Evolutionary conservation across 495 filamentous ascomycete genomes (phyloP), one percentile per base, ranked within the genome.

Genomic region (Glonium stellatum): DNA sequence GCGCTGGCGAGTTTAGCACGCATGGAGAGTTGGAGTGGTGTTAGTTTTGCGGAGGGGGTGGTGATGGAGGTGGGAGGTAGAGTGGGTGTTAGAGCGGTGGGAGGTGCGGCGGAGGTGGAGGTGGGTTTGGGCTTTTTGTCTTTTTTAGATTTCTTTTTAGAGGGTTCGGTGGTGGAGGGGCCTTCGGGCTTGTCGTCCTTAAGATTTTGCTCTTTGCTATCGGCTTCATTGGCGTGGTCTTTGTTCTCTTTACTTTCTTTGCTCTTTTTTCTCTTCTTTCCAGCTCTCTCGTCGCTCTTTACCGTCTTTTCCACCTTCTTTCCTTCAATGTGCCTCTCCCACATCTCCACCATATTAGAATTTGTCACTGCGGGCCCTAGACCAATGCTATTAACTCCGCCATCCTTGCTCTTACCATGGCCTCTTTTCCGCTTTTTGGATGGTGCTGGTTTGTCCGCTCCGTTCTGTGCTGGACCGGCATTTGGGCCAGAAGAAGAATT

Each of bases 1-100:
- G 93, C 90, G 5, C 89, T 90, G 57, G 91, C 80, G 56, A 98
- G 84, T 74, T 97, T 97, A 61, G 88, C 83, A 57, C 87, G 87
- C 93, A 98, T 98, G 4, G 86, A 84, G 58, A 86, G 84, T 77
- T 98, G 93, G 53, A 98, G 81, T 34, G 93, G 91, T 0, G 93
- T 98, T 59, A 98, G 81, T 64, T 67, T 44, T 22, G 63, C 22
- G 21, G 58, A 12, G 51, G 35, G 37, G 15, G 35, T 31, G 44
- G 42, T 34, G 47, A 51, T 19, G 51, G 41, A 19, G 46, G 36
- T 36, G 39, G 61, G 37, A 21, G 58, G 10, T 51, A 42, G 48
- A 50, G 54, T 23, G 19, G 56, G 54, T n/a, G n/a, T n/a, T n/a
- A n/a, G n/a, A n/a, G n/a, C n/a, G n/a, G n/a, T n/a, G n/a, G n/a